Base-by-base conservation (phyloP, 1,284 basidiomycete species). In the Erythrobasidium hasegawianum region DNA sequence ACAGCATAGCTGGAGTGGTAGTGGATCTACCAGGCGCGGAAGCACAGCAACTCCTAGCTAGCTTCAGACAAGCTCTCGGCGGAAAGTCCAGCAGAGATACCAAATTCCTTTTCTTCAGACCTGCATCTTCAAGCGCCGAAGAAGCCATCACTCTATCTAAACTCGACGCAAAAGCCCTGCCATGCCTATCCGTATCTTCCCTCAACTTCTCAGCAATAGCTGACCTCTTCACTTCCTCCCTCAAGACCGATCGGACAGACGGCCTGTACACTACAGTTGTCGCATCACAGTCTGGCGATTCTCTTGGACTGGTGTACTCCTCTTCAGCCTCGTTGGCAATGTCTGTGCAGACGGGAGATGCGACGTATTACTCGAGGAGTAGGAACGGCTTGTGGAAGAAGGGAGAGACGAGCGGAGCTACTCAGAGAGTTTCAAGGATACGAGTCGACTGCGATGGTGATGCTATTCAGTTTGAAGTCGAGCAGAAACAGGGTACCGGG, bases 341-440 rank as follows among this genome's bases (percentile, higher is more conserved):
- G 77, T 89, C 88, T 71, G 92, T 99, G 75, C 72, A 85, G 55
- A 88, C 91, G 1, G 91, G 92, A 38, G 88, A 87, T 73, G 96
- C 95, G 27, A 88, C 96, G 41, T 99, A 99, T 78, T 93, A 97
- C 76, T 97, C 92, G 18, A 87, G 96, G 70, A 77, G 76, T 16
- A 93, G 93, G 74, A 90, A 94, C 75, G 94, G 94, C 8, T 80
- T 98, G 18, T 99, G 96, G 96, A 83, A 89, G 69, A 99, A 99
- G 78, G 96, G 96, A 24, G 94, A 91, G 78, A 96, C 93, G 0
- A 93, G 89, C 20, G 96, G 96, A 24, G 88, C 94, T 9, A 92
- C 88, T 0, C 96, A 99, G 76, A 84, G 90, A 41, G 84, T 98
- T 60, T 81, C 93, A 18, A 82, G 84, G 71, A 88, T 99, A 71